Base-by-base conservation (phyloP, 2,329 filamentous ascomycete species). In the Dactylellina leptospora region DNA sequence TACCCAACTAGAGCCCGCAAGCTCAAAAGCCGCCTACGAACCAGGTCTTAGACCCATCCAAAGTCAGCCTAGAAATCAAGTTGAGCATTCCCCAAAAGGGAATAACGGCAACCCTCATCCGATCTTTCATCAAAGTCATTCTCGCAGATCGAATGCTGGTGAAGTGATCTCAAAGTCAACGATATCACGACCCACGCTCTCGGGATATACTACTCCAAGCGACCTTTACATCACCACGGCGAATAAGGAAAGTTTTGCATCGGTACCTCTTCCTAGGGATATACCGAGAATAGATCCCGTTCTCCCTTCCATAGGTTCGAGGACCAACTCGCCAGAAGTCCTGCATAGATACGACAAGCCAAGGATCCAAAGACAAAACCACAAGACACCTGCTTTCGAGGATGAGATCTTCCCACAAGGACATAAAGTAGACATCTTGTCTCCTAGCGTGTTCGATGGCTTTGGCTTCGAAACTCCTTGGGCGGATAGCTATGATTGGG, bases 401-500 rank as follows among this genome's bases (percentile, higher is more conserved):
- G 51, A 56, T 1, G 13, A 30, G 23, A 6, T 58, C 10, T 55
- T 42, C 16, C 13, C 2, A 13, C 28, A 36, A 9, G 42, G 51
- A 5, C 30, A 38, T 3, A 10, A 40, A 13, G 47, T 61, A 16
- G 40, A 48, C 10, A 55, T 61, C 11, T 30, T 61, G 25, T 44
- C 63, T 0, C 55, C 63, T 4, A 50, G 47, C 10, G 28, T 61
- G 6, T 61, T 69, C 20, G 63, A 61, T 20, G 45, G 47, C 2
- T 69, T 61, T 18, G 55, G 63, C 1, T 42, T 69, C 1, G 63
- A 69, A 18, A 40, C 36, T 8, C 20, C 47, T 4, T 61, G 55
- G 55, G 25, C 5, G 5, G 54, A 55, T 42, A 10, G 28, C 5
- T 25, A 28, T 25, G 45, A n/a, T 13, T 48, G 36, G 36, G 36